Conservation (phyloP, 108 stramenopile genomes). For the Aurantiochytrium sp. region DNA sequence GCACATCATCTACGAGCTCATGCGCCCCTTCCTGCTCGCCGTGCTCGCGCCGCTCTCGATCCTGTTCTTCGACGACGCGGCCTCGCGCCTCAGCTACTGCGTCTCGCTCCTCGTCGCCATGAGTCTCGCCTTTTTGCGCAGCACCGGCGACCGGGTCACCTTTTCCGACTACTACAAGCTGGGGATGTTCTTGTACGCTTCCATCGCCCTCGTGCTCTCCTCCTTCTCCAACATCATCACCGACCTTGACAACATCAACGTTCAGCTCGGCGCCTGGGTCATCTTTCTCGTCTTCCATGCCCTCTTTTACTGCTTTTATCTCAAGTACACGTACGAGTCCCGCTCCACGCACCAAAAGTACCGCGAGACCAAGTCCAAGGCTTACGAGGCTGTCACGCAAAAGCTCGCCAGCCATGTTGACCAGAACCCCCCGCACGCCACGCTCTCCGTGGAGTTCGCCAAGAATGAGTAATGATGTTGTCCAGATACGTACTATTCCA, state of each 20-base stretch:
- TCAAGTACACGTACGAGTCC: neutral
- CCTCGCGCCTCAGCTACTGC: neutral
- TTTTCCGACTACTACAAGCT: slow-evolving; percentile 26
- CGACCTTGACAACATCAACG: neutral
- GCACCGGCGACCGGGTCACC: neutral
- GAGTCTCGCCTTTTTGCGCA: neutral
- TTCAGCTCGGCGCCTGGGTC: neutral
- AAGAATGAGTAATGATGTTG: no score
- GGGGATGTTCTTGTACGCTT: neutral
- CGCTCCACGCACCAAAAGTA: neutral
- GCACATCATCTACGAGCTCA: neutral
- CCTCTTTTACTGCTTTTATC: neutral
- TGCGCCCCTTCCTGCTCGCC: neutral
- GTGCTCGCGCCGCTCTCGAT: neutral
- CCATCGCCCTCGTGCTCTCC: neutral
- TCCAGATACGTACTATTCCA: no score
- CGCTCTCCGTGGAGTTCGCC: neutral
- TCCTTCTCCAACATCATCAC: neutral
- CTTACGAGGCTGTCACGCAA: neutral
- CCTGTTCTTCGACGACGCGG: neutral
- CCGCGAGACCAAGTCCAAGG: neutral
- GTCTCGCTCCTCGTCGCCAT: neutral
- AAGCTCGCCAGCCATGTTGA: no score
- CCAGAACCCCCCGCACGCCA: no score
- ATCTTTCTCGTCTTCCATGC: neutral